These are phyloP conservation scores for Scheffersomyces parashehatae DNA, from an alignment of 1,139 yeast genomes.

Conservation along the genomic window DNA sequence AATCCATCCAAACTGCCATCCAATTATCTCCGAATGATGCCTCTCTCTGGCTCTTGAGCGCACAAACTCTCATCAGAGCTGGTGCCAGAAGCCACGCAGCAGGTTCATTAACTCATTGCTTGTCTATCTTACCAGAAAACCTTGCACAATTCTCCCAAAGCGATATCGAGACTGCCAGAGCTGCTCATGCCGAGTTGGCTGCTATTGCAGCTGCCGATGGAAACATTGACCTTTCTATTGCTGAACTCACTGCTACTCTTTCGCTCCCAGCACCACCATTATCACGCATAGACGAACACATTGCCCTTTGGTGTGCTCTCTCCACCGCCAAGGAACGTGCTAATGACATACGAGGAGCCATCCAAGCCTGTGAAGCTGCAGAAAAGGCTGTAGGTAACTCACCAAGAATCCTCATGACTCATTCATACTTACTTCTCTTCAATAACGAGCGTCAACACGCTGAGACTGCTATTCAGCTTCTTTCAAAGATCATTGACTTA, in stretches of 20 bases:
- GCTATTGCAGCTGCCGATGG: conserved; percentile 54
- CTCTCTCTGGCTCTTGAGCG: conserved; percentile 46
- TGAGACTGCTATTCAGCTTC: conserved; percentile 36
- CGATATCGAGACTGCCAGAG: conserved; percentile 49
- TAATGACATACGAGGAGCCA: conserved; percentile 47
- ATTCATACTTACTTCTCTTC: conserved; percentile 46
- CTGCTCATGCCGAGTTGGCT: conserved; percentile 55
- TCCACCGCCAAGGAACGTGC: conserved; percentile 53
- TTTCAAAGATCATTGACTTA: conserved; percentile 35
- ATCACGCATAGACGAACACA: conserved; percentile 44
- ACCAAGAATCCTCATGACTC: conserved; percentile 46
- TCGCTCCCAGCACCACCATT: conserved; percentile 51
- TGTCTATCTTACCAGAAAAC: conserved; percentile 38
- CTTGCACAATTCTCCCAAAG: conserved; percentile 21
- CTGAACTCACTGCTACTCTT: conserved; percentile 50
- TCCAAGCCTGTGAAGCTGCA: conserved; percentile 50
- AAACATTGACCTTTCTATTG: conserved; percentile 46
- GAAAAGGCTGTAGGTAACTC: conserved; percentile 44
- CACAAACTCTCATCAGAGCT: conserved; percentile 45
- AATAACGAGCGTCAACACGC: conserved; percentile 27
- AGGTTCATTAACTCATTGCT: conserved; percentile 45
- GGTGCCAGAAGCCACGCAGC: conserved; percentile 48
- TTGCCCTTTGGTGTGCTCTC: conserved; percentile 53
- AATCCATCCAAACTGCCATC: conserved; percentile 47
- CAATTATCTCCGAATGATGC: conserved; percentile 44